Evolutionary conservation across 306 rosid species (phyloP), one percentile per base, ranked within the genome.

Genomic region (Fragaria vesca): DNA sequence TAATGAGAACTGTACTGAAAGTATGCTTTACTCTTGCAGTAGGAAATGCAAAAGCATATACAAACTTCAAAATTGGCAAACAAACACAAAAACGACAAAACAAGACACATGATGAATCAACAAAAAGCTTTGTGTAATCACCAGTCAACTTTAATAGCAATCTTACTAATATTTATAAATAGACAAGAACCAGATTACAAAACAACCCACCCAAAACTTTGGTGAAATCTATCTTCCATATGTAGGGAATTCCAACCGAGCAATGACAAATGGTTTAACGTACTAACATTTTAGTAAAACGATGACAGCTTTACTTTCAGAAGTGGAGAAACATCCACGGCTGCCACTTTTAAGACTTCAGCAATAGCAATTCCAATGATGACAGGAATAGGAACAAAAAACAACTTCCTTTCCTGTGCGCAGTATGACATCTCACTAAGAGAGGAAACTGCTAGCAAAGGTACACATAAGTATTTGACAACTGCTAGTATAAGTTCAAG

Each of bases 341-440:
- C 93, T 26, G 91, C 86, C 73, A 81, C 88, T 43, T 81, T 87
- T 74, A 93, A 83, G 77, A 84, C 80, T 71, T 88, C 96, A 50
- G 98, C 97, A 85, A 91, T 69, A 66, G 89, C 79, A 68, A 89
- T 62, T 82, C 99, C 99, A 55, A 91, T 28, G 72, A 95, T 79
- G 79, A 93, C 46, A 0, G 91, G 93, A 66, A 91, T 24, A 79
- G 94, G 91, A 80, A 93, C 88, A 13, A 91, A 78, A 83, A 72
- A 60, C 42, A 95, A 89, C 90, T 90, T 95, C 88, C 78, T 84
- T 83, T 88, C 82, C 76, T 84, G 93, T 1, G 97, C 98, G 67
- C 97, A 95, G 79, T 95, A 95, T 34, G 98, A 93, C 89, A 93
- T 81, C 87, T 93, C 97, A 72, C 97, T 93, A 42, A 95, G 93